Conservation (phyloP, 2,329 filamentous ascomycete species). For the Phoma sp. region DNA sequence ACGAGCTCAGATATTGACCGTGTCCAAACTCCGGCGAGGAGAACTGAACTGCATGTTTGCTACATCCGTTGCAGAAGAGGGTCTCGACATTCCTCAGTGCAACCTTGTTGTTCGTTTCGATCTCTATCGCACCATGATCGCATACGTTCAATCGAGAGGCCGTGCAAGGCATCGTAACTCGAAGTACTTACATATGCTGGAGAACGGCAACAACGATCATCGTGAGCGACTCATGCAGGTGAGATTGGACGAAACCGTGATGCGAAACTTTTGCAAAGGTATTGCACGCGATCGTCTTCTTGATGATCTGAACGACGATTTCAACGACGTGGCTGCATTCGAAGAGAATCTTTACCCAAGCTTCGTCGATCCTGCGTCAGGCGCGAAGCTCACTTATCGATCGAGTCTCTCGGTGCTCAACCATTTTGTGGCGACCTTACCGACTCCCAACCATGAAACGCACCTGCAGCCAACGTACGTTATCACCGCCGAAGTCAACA, state of each 20-base stretch:
- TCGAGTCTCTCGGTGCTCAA: conserved; percentile 75
- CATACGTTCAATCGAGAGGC: conserved; percentile 92
- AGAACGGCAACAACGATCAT: conserved; percentile 72
- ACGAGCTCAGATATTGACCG: conserved; percentile 74
- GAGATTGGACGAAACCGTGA: conserved; percentile 63
- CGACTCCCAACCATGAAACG: conserved; percentile 58
- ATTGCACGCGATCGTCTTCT: conserved; percentile 79
- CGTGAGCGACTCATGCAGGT: conserved; percentile 65
- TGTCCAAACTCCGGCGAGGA: conserved; percentile 69
- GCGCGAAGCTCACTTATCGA: conserved; percentile 79
- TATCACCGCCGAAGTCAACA: conserved; percentile 47
- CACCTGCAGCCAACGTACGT: conserved; percentile 66
- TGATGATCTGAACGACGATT: conserved; percentile 63
- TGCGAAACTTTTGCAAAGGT: conserved; percentile 78
- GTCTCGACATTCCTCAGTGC: conserved; percentile 71
- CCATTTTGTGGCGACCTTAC: conserved; percentile 75
- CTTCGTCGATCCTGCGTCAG: conserved; percentile 70
- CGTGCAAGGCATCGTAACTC: conserved; percentile 81
- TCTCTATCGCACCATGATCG: conserved; percentile 86
- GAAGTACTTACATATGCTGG: conserved; percentile 84
- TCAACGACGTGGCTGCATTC: conserved; percentile 63
- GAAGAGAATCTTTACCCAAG: conserved; percentile 58
- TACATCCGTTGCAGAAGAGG: conserved; percentile 71
- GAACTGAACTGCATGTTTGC: conserved; percentile 68
- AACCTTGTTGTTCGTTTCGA: conserved; percentile 80